Evolutionary conservation across 2,329 filamentous ascomycete species (phyloP), one percentile per base, ranked within the genome.

Genomic region (Ophiognomonia clavigignenti-juglandacearum): DNA sequence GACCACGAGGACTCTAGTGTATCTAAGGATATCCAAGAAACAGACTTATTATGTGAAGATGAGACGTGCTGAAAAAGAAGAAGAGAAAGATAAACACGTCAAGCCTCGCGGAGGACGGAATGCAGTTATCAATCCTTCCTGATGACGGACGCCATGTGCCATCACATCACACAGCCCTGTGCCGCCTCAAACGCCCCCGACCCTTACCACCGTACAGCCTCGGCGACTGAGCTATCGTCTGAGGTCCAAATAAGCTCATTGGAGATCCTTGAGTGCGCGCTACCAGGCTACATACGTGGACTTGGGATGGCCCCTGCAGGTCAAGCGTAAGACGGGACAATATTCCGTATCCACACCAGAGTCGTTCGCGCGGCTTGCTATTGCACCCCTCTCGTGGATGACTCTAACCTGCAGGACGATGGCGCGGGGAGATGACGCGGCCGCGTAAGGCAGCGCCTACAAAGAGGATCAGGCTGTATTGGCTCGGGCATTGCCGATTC

Each of bases 371-470:
- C n/a, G n/a, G n/a, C n/a, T n/a, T n/a, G n/a, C n/a, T n/a, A n/a
- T n/a, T n/a, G n/a, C n/a, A n/a, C n/a, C 5, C 11, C 13, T 31
- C 11, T 13, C 4, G 34, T 36, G 29, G 27, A 44, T 49, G 46
- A 49, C 46, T 46, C 37, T 34, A 22, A 42, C 47, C 39, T 29
- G 31, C 48, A 47, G 32, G 11, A 38, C 19, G 23, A n/a, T n/a
- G n/a, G 32, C 23, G 26, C 19, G 43, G 42, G 48, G 42, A 54
- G 53, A 46, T 54, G 50, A 54, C 52, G 52, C 50, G 52, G 52
- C 52, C 52, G 41, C 34, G 38, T 32, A 51, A 53, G 51, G 51
- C 48, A 53, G 39, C 48, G 43, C 35, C 14, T 29, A 10, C 18
- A 18, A 9, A 20, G 40, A 13, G 29, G 10, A 13, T 31, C n/a